These are phyloP conservation scores for Pseudocercospora macadamiae DNA, from an alignment of 2,329 filamentous ascomycete genomes.

Conservation along the genomic window DNA sequence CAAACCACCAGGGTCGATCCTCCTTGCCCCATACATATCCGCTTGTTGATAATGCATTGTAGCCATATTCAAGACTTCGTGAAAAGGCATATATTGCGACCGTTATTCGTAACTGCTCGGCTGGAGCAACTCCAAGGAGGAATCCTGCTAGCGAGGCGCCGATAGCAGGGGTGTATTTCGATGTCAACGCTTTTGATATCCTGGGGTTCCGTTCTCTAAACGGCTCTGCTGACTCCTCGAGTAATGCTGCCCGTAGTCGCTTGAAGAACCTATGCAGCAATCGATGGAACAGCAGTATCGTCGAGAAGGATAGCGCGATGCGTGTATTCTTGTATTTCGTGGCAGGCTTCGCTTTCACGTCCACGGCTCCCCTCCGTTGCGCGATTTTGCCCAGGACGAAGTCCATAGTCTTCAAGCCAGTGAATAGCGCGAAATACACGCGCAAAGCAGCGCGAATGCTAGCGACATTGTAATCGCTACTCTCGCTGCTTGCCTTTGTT, in stretches of 20 bases:
- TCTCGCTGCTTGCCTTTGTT: constrained; percentile 32
- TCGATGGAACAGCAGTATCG: constrained; percentile 85
- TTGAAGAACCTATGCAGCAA: constrained; percentile 88
- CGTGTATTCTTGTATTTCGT: constrained; percentile 63
- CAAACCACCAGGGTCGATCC: constrained; percentile 68
- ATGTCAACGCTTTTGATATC: constrained; percentile 74
- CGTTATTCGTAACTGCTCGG: constrained; percentile 72
- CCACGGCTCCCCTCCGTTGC: constrained; percentile 31
- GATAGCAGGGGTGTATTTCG: constrained; percentile 81
- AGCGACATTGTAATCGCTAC: constrained; percentile 50
- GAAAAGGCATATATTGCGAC: constrained; percentile 82
- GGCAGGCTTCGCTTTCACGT: constrained; percentile 10
- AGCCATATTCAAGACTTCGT: constrained; percentile 80
- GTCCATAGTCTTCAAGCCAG: constrained; percentile 53
- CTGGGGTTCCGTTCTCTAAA: constrained; percentile 84
- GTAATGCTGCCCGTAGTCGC: constrained; percentile 74
- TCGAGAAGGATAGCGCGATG: constrained; percentile 78
- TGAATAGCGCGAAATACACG: constrained; percentile 47
- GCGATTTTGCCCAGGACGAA: constrained; percentile 43
- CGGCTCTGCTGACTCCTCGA: constrained; percentile 73
- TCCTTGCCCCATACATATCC: constrained; percentile 52
- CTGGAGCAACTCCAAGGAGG: constrained; percentile 75
- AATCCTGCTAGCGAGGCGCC: constrained; percentile 86
- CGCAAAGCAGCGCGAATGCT: constrained; percentile 51
- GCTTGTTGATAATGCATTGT: constrained; percentile 78